Percentiles rank a stretch among this genome's conserved stretches.
Conservation (phyloP, 139 green algal species). For the Pseudopediastrum boryanum region DNA sequence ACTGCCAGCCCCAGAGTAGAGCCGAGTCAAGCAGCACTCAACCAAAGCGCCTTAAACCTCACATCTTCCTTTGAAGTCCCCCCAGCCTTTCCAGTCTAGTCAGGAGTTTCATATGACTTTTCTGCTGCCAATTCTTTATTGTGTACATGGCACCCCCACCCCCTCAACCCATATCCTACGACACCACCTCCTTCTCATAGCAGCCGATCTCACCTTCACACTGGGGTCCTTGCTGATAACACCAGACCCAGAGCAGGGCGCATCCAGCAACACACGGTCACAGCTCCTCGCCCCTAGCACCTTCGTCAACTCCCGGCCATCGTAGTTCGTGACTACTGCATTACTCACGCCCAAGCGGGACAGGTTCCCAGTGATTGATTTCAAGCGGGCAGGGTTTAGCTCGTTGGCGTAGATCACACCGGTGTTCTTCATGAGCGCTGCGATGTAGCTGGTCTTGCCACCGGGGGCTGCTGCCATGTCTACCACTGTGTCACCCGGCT, state of each 20-base stretch:
- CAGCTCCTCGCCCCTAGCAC: slow-evolving; percentile 83
- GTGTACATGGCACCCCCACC: background rate
- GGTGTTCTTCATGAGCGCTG: slow-evolving; percentile 95
- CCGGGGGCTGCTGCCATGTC: slow-evolving; percentile 98
- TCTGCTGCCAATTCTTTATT: too few species aligned
- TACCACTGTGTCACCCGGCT: slow-evolving; percentile 87
- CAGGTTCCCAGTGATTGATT: slow-evolving; percentile 92
- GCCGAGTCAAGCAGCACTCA: too few species aligned
- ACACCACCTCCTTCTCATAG: background rate
- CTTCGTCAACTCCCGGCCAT: slow-evolving; percentile 81
- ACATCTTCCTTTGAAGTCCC: too few species aligned
- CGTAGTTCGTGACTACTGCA: slow-evolving; percentile 93
- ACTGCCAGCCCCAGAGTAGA: too few species aligned
- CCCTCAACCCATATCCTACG: slow-evolving; percentile 1
- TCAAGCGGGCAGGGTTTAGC: slow-evolving; percentile 91
- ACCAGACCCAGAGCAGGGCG: slow-evolving; percentile 97
- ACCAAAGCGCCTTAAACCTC: too few species aligned
- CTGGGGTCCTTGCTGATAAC: slow-evolving; percentile 94
- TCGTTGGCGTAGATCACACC: slow-evolving; percentile 96
- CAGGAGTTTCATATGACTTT: too few species aligned
- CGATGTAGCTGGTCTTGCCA: slow-evolving; percentile 98
- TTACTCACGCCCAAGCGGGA: slow-evolving; percentile 97
- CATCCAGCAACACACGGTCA: slow-evolving; percentile 97
- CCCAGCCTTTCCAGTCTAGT: too few species aligned
- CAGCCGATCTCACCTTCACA: slow-evolving; percentile 77